phyloP scores from a whole-genome alignment of 345 rosid species.

The Euphorbia peplus region DNA sequence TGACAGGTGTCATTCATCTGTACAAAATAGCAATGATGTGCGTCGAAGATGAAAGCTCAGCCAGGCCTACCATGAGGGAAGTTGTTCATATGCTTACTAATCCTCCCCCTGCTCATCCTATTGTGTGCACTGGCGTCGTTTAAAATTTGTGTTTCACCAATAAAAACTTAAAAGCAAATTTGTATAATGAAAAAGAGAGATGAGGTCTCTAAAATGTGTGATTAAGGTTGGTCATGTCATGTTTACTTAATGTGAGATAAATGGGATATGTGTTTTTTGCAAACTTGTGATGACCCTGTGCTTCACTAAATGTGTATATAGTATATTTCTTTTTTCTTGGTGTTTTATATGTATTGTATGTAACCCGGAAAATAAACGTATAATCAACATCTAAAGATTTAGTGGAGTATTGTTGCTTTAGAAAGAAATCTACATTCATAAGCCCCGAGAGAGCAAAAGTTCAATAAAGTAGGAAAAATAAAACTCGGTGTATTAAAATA shows the following conservation, averaged over 20 bases:
- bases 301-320: no score
- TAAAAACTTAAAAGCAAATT: slow-evolving; percentile 21
- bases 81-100: slow-evolving; percentile 77
- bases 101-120: slow-evolving; percentile 33
- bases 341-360: not conserved
- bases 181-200: not conserved
- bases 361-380: no score
- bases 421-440: no score
- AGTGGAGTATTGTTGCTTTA: no score
- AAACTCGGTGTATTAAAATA: no score
- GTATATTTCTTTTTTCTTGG: no score
- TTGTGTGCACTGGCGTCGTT: slow-evolving; percentile 1
- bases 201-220: not conserved
- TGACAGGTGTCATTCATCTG: slow-evolving; percentile 55
- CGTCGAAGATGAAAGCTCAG: slow-evolving; percentile 61
- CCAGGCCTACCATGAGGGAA: slow-evolving; percentile 87
- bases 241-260: not conserved
- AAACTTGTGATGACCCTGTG: not conserved
- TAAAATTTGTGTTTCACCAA: not conserved
- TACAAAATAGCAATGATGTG: slow-evolving; percentile 79
- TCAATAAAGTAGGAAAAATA: no score
- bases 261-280: not conserved
- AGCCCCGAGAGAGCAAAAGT: no score
- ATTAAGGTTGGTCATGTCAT: not conserved
- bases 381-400: no score